Evolutionary conservation across 2,329 filamentous ascomycete species (phyloP).

Genomic region (Rosellinia necatrix): DNA sequence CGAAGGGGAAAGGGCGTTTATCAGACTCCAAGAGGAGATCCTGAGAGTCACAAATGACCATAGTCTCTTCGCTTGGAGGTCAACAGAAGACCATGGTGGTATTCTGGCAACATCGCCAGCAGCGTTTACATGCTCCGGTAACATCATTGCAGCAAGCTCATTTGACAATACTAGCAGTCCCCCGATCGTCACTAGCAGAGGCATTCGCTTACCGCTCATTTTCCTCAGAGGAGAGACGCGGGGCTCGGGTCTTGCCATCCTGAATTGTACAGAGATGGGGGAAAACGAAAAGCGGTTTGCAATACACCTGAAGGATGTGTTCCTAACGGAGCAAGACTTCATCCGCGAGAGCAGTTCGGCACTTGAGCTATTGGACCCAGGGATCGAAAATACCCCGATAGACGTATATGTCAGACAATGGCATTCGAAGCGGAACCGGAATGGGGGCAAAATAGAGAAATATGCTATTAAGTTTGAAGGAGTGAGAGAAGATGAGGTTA

Average conservation of each 20-base stretch:
- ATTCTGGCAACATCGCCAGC: neutral
- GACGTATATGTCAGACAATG: neutral
- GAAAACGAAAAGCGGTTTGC: neutral
- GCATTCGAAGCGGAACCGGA: neutral
- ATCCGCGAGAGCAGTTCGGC: neutral
- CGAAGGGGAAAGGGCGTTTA: neutral
- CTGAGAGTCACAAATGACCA: neutral
- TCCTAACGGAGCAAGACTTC: neutral
- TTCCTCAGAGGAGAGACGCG: neutral
- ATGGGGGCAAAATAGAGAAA: neutral
- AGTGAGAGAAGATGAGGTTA: no score
- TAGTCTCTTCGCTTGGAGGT: neutral
- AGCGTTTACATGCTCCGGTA: neutral
- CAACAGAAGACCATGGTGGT: neutral
- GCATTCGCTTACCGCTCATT: neutral
- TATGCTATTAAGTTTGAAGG: neutral
- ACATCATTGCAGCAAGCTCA: neutral
- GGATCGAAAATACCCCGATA: neutral
- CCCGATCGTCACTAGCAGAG: neutral
- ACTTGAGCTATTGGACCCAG: neutral
- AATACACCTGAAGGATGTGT: neutral
- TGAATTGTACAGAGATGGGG: no score
- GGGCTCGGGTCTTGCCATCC: no score
- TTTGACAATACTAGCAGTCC: neutral
- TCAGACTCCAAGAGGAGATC: conserved; percentile 1